Conservation (phyloP, 768 basidiomycete species). For the Chalciporus piperatus region DNA sequence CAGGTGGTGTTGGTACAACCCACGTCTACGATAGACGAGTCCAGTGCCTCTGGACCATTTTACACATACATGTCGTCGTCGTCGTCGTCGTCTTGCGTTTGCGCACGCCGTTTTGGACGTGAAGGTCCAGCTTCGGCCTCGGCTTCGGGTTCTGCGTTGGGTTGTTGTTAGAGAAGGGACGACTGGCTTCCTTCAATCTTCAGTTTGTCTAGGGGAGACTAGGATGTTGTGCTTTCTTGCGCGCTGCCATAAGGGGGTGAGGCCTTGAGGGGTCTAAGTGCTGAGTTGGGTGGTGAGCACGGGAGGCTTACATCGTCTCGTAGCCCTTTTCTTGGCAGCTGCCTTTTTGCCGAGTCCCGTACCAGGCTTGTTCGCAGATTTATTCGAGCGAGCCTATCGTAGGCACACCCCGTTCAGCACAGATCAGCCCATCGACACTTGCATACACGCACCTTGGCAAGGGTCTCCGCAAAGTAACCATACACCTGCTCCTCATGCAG, state of each 20-base stretch:
- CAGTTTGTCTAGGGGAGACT: too few species aligned
- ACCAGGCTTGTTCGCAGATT: conserved; percentile 89
- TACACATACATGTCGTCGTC: conserved; percentile 28
- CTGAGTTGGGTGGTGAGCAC: not conserved
- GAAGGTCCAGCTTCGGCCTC: not conserved
- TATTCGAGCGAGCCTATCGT: conserved; percentile 85
- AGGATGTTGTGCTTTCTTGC: conserved; percentile 31
- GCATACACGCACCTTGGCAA: conserved; percentile 70
- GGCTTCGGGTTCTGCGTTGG: conserved; percentile 18
- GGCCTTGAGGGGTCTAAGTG: not conserved
- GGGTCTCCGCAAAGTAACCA: conserved; percentile 81
- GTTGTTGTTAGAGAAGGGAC: too few species aligned
- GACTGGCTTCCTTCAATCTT: too few species aligned
- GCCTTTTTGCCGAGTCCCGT: conserved; percentile 78
- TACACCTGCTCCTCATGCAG: conserved; percentile 85
- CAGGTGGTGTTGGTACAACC: not conserved
- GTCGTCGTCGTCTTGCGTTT: conserved; percentile 15
- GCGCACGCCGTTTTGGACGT: conserved; percentile 8
- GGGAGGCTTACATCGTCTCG: conserved; percentile 39
- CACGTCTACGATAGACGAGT: not conserved
- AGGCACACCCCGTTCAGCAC: not conserved
- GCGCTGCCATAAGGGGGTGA: conserved; percentile 19
- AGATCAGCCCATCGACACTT: not conserved
- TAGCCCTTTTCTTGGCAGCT: conserved; percentile 73
- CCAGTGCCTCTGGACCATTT: not conserved